Evolutionary conservation across 768 basidiomycete species (phyloP).

Genomic region (Coprinopsis sp.): DNA sequence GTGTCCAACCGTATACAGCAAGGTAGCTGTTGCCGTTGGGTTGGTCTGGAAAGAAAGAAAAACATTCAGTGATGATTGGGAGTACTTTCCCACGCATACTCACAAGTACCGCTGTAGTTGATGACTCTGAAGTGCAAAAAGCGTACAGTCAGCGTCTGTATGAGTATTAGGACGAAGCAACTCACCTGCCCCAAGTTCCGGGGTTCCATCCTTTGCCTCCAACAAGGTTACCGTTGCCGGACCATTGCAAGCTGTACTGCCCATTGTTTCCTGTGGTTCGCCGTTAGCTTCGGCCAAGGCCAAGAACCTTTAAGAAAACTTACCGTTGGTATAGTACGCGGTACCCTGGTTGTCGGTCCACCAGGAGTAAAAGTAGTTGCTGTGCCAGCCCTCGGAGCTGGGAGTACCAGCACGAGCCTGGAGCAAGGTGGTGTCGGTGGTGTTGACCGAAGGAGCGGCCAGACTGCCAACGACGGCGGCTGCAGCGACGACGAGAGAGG

Average conservation of each 20-base stretch:
- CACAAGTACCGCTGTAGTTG: slow-evolving; percentile 33
- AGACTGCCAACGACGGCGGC: too few species aligned
- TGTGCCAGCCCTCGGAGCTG: slow-evolving; percentile 25
- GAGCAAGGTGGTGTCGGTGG: too few species aligned
- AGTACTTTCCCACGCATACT: too few species aligned
- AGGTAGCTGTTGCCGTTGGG: slow-evolving; percentile 40
- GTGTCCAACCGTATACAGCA: slow-evolving; percentile 45
- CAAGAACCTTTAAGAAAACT: background rate
- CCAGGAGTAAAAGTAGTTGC: slow-evolving; percentile 35
- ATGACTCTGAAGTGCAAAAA: slow-evolving; percentile 24
- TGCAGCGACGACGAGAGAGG: too few species aligned
- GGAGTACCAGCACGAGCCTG: slow-evolving; percentile 15
- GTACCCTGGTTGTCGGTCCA: slow-evolving; percentile 29
- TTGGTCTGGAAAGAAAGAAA: too few species aligned
- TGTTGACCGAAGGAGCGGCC: too few species aligned
- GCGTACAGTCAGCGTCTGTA: background rate
- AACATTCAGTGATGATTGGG: too few species aligned
- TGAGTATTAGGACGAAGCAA: background rate
- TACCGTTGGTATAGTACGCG: slow-evolving; percentile 29
- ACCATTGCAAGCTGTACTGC: slow-evolving; percentile 31
- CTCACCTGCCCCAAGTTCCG: slow-evolving; percentile 23
- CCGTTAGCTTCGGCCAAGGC: too few species aligned
- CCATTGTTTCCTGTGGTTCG: slow-evolving; percentile 10
- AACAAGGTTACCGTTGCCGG: slow-evolving; percentile 30
- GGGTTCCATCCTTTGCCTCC: slow-evolving; percentile 38